These are phyloP conservation scores for Mortierella sp. DNA, from an alignment of 371 early-diverging fungal species.

Conservation along the genomic window DNA sequence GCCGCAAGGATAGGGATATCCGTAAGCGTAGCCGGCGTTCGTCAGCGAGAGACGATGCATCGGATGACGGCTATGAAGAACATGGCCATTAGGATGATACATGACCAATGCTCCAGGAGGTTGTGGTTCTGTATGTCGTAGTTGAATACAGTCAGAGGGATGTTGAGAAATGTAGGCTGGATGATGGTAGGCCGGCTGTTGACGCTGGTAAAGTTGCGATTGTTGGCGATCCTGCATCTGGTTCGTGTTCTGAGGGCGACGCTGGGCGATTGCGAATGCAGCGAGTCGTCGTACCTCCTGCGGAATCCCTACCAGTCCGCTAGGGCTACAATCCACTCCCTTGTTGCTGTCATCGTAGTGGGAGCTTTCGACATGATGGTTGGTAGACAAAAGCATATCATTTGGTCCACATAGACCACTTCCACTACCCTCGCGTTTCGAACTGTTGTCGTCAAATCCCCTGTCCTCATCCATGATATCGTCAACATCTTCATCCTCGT, in stretches of 20 bases:
- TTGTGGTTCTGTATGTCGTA: neutral
- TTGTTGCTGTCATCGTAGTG: neutral
- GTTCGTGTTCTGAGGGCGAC: no score
- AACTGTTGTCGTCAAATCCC: neutral
- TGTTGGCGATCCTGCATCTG: conserved; percentile 6
- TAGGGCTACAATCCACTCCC: conserved; percentile 21
- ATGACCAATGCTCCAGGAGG: neutral
- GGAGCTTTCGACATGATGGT: neutral
- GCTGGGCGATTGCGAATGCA: neutral
- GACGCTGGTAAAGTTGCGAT: neutral
- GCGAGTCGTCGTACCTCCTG: conserved; percentile 10
- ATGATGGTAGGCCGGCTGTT: conserved; percentile 1
- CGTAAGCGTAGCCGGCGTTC: conserved; percentile 3
- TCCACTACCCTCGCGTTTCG: neutral
- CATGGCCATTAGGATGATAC: conserved; percentile 11
- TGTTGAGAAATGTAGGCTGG: neutral
- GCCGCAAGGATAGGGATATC: conserved; percentile 3
- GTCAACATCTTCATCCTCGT: neutral
- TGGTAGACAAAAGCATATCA: neutral
- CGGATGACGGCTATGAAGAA: conserved; percentile 11
- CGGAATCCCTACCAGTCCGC: conserved; percentile 29
- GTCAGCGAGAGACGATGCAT: conserved; percentile 13
- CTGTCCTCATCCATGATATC: conserved; percentile 3
- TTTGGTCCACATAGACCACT: neutral
- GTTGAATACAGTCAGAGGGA: neutral